phyloP scores from a whole-genome alignment of 2,329 filamentous ascomycete genomes.

The Fusarium pilosicola region DNA sequence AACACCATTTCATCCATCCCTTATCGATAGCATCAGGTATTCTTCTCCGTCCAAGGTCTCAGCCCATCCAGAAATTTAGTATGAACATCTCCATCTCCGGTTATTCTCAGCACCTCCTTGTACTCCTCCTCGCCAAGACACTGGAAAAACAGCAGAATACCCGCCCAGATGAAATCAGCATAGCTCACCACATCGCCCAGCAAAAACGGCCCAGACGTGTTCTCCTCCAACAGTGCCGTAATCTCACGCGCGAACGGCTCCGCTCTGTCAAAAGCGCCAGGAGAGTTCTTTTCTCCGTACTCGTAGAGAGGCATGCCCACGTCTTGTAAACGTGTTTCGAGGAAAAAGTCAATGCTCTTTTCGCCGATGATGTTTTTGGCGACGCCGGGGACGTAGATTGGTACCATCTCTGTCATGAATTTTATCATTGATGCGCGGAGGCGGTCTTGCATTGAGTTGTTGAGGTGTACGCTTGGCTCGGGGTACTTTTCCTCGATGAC shows the following conservation, averaged over 20 bases:
- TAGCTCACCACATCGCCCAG: conserved; percentile 64
- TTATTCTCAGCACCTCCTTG: conserved; percentile 17
- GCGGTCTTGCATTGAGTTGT: conserved; percentile 4
- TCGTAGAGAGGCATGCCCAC: conserved; percentile 29
- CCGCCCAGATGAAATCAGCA: conserved; percentile 66
- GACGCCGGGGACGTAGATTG: conserved; percentile 28
- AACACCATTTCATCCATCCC: too few species aligned
- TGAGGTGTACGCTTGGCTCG: conserved; percentile 48
- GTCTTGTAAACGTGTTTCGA: conserved; percentile 11
- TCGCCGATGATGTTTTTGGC: conserved; percentile 18
- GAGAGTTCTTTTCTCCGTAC: conserved; percentile 18
- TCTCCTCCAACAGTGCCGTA: conserved; percentile 17
- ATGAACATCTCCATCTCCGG: conserved; percentile 13
- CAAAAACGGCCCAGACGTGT: conserved; percentile 66
- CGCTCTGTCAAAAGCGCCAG: conserved; percentile 20
- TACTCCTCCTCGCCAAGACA: conserved; percentile 24
- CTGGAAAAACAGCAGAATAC: conserved; percentile 54
- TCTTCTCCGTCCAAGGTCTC: conserved; percentile 18
- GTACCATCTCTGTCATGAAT: conserved; percentile 26
- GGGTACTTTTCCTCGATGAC: conserved; percentile 69
- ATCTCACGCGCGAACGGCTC: conserved; percentile 25
- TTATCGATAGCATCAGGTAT: conserved; percentile 1
- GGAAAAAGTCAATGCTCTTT: conserved; percentile 29
- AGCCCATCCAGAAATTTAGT: conserved; percentile 11
- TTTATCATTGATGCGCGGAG: conserved; percentile 6